A percentile compares a stretch with the other conserved stretches of the same genome.
phyloP scores from a whole-genome alignment of 805 yeast genomes.

The Sugiyamaella smithiae region DNA sequence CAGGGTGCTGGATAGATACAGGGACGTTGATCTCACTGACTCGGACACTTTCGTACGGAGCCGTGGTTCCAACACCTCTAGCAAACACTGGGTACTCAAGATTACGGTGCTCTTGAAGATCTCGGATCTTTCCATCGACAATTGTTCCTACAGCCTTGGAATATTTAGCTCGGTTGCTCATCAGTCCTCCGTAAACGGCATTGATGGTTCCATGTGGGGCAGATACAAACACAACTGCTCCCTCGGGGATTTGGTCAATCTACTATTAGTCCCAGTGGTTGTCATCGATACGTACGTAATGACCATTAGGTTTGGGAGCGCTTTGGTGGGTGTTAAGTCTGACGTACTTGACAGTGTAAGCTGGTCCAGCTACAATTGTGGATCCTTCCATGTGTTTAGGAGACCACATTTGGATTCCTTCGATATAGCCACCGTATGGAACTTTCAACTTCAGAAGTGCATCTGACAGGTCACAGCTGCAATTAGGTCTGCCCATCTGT shows the following conservation, averaged over 20 bases:
- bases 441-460: conserved; percentile 14
- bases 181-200: conserved; percentile 86
- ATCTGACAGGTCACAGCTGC: conserved; percentile 13
- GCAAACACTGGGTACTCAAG: conserved; percentile 73
- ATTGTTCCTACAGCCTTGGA: conserved; percentile 8
- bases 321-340: conserved; percentile 7
- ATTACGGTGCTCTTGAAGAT: conserved; percentile 26
- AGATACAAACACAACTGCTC: conserved; percentile 62
- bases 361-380: conserved; percentile 15
- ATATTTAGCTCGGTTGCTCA: conserved; percentile 42
- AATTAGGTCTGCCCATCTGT: background rate
- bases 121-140: conserved; percentile 42
- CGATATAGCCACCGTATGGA: conserved; percentile 15
- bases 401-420: conserved; percentile 15
- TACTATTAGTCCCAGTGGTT: background rate
- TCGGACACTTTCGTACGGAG: conserved; percentile 72
- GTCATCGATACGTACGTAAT: conserved; percentile 44
- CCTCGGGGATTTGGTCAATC: conserved; percentile 67
- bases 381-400: conserved; percentile 14
- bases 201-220: conserved; percentile 58
- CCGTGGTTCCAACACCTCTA: conserved; percentile 71
- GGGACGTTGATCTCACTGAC: conserved; percentile 76
- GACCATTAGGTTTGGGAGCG: conserved; percentile 39
- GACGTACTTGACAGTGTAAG: conserved; percentile 17
- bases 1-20: conserved; percentile 28